A percentile compares a stretch with the other conserved stretches of the same genome.
These are phyloP conservation scores for Starmera quercuum DNA, from an alignment of 805 yeast species.

Conservation along the genomic window DNA sequence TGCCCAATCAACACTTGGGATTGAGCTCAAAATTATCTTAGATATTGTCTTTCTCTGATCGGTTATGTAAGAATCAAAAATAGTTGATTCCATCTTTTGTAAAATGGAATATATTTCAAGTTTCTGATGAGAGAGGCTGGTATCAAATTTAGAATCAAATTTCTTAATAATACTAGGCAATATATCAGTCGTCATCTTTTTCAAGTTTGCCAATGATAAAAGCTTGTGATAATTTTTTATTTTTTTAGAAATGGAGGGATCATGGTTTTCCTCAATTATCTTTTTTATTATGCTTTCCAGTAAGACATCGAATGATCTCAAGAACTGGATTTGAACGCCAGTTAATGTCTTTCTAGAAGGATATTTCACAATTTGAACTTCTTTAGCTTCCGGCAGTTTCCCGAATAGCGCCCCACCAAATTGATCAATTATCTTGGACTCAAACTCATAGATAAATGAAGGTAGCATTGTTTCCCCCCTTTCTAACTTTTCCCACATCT, in stretches of 20 bases:
- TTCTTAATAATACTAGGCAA: constrained; percentile 41
- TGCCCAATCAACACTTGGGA: constrained; percentile 36
- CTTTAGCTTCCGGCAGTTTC: constrained; percentile 25
- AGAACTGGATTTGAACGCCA: constrained; percentile 32
- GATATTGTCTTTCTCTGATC: constrained; percentile 35
- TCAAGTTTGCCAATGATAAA: constrained; percentile 47
- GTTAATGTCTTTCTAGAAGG: constrained; percentile 28
- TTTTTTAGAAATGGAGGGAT: constrained; percentile 8
- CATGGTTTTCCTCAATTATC: constrained; percentile 31
- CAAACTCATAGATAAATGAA: constrained; percentile 24
- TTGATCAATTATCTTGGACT: constrained; percentile 24
- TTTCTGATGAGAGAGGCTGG: constrained; percentile 33
- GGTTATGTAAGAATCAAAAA: constrained; percentile 46
- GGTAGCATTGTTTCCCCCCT: constrained; percentile 31
- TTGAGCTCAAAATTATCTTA: constrained; percentile 33
- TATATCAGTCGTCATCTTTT: constrained; percentile 34
- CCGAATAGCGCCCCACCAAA: constrained; percentile 26
- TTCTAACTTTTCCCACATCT: constrained; percentile 29
- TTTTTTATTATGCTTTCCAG: constrained; percentile 33
- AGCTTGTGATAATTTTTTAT: constrained; percentile 38
- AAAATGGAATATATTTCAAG: constrained; percentile 37
- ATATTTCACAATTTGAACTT: constrained; percentile 26
- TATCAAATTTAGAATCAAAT: constrained; percentile 44
- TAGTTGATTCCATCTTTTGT: constrained; percentile 40
- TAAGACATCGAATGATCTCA: constrained; percentile 37